Percentiles rank a stretch among this genome's conserved stretches.
Conservation (phyloP, 805 yeast species). For the Saccharomycopsis sp. region DNA sequence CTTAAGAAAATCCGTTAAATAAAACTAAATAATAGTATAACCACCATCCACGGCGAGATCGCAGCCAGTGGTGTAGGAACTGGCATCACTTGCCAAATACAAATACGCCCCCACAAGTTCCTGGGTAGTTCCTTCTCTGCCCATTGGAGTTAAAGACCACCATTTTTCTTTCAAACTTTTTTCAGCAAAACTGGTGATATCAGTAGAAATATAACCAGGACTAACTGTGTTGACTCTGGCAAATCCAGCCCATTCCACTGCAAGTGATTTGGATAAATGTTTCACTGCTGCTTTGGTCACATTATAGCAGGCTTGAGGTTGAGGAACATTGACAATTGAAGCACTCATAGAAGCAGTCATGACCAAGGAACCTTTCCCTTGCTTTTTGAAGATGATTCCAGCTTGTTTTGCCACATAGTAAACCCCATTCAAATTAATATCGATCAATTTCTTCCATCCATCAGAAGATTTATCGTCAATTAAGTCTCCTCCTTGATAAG, state of each 20-base stretch:
- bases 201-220: conserved; percentile 44
- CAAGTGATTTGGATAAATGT: conserved; percentile 67
- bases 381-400: conserved; percentile 59
- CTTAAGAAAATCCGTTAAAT: too few species aligned
- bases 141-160: conserved; percentile 31
- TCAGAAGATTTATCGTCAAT: conserved; percentile 35
- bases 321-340: conserved; percentile 79
- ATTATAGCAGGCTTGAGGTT: conserved; percentile 76
- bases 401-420: conserved; percentile 69
- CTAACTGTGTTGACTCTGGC: conserved; percentile 43
- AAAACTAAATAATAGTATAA: conserved; percentile 22
- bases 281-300: conserved; percentile 79
- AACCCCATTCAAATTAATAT: conserved; percentile 70
- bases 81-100: conserved; percentile 41
- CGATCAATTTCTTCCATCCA: conserved; percentile 61
- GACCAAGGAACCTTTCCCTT: conserved; percentile 68
- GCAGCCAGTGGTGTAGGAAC: conserved; percentile 38
- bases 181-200: conserved; percentile 26
- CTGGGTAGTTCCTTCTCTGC: conserved; percentile 37
- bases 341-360: conserved; percentile 88
- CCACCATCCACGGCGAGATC: conserved; percentile 44
- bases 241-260: conserved; percentile 79
- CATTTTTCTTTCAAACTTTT: conserved; percentile 22
- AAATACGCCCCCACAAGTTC: conserved; percentile 45
- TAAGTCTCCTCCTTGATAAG: conserved; percentile 63